These are phyloP conservation scores for Suillus alpinus DNA, from an alignment of 768 basidiomycete genomes.

Conservation along the genomic window DNA sequence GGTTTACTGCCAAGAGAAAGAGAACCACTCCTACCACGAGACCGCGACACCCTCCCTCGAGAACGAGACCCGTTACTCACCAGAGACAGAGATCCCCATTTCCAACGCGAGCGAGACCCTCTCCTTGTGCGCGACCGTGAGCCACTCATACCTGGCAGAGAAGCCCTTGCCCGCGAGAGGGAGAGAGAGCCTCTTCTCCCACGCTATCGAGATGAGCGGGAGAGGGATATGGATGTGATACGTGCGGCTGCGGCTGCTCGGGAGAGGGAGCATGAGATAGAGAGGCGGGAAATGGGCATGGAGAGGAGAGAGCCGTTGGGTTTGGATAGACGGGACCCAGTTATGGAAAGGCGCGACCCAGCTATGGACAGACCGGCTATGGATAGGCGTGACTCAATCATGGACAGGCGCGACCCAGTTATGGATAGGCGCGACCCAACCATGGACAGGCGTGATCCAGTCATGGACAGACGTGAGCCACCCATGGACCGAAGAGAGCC, in stretches of 20 bases:
- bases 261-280: background rate
- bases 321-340: background rate
- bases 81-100: background rate
- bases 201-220: conserved; percentile 1
- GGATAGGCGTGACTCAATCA: background rate
- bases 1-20: background rate
- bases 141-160: background rate
- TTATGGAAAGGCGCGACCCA: background rate
- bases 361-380: background rate
- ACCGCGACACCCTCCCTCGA: background rate
- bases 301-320: background rate
- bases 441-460: background rate
- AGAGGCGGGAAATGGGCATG: background rate
- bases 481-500: background rate
- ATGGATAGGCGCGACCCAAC: background rate
- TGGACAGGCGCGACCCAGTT: background rate
- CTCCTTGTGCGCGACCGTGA: background rate
- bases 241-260: background rate
- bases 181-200: background rate
- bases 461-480: background rate
- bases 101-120: background rate
- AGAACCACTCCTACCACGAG: background rate
- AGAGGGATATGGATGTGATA: conserved; percentile 3
- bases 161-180: background rate
- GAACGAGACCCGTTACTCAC: background rate